Evolutionary conservation across 305 asterid species (phyloP).

Genomic region (Fraxinus angustifolia): DNA sequence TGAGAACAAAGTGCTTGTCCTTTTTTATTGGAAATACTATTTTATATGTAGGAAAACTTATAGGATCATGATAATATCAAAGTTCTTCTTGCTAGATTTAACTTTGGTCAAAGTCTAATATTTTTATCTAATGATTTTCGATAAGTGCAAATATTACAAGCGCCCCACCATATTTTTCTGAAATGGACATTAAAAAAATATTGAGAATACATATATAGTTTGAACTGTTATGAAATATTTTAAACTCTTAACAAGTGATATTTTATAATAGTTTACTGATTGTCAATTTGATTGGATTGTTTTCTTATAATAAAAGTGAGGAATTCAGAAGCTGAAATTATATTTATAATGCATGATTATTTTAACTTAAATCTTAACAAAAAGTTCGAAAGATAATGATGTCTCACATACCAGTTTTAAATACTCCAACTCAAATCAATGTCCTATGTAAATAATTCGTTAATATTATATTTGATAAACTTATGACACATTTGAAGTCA

Average conservation of each 20-base stretch:
- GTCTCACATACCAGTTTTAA: not conserved
- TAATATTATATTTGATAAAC: too few relatives aligned
- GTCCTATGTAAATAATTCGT: not conserved
- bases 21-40: too few relatives aligned
- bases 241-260: not conserved
- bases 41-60: too few relatives aligned
- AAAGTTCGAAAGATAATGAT: not conserved
- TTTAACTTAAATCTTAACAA: not conserved
- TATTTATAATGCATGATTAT: not conserved
- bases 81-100: too few relatives aligned
- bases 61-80: too few relatives aligned
- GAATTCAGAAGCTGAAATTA: not conserved
- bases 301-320: not conserved
- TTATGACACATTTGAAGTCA: too few relatives aligned
- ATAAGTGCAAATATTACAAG: too few relatives aligned
- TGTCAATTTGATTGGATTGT: not conserved
- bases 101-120: too few relatives aligned
- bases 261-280: not conserved
- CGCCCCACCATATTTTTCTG: too few relatives aligned
- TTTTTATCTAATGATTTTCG: too few relatives aligned
- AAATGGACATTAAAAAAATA: not conserved
- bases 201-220: not conserved
- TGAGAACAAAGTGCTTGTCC: not conserved
- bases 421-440: not conserved
- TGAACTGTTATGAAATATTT: too few relatives aligned